phyloP scores from a whole-genome alignment of 352 stramenopile species.

The Phytophthora tentaculata region DNA sequence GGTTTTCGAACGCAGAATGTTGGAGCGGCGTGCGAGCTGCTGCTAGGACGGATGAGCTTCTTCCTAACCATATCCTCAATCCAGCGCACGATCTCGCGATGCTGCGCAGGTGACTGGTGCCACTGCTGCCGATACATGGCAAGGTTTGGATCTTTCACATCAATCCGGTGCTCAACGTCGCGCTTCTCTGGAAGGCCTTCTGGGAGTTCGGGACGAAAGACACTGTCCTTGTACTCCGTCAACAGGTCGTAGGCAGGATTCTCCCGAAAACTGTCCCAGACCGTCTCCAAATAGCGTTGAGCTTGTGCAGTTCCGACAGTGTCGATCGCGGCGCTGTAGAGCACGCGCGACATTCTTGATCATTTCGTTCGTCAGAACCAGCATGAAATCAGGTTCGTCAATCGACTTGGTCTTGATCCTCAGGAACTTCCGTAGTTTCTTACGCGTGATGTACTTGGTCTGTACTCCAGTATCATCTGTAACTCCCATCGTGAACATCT shows the following conservation, averaged over 20 bases:
- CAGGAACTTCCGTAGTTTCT: background rate
- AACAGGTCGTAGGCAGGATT: background rate
- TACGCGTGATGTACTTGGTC: background rate
- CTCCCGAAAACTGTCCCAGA: background rate
- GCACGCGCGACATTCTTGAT: background rate
- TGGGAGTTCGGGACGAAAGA: background rate
- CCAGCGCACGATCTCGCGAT: background rate
- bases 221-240: background rate
- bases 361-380: constrained; percentile 1
- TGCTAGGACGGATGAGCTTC: background rate
- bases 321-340: background rate
- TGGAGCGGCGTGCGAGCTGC: background rate
- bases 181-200: background rate
- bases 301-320: background rate
- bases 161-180: background rate
- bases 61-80: background rate
- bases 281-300: background rate
- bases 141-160: background rate
- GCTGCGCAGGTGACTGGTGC: background rate
- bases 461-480: background rate
- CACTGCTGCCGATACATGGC: background rate
- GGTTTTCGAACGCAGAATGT: background rate
- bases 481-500: background rate
- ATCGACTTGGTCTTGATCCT: constrained; percentile 1
- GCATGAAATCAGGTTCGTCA: background rate